Evolutionary conservation across 345 rosid species (phyloP).

Genomic region (Erodium maritimum): DNA sequence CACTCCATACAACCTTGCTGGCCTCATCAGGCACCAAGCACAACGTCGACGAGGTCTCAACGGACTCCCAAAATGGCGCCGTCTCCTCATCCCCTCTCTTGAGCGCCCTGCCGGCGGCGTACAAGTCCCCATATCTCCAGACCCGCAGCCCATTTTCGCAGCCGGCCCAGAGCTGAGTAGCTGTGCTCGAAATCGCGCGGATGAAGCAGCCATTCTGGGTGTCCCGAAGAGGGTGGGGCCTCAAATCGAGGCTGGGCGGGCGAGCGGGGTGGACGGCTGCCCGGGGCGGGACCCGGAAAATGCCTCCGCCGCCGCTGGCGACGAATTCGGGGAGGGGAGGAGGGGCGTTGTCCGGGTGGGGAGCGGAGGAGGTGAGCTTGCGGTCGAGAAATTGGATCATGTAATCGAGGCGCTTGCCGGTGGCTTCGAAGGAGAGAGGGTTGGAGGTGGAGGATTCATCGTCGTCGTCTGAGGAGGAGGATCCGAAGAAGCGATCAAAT

Average conservation of each 20-base stretch:
- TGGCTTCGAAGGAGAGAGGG: conserved; percentile 38
- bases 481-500: conserved; percentile 52
- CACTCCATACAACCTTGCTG: conserved; percentile 64
- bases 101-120: conserved; percentile 29
- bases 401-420: conserved; percentile 67
- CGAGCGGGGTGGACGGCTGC: conserved; percentile 68
- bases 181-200: conserved; percentile 58
- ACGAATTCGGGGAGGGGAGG: conserved; percentile 46
- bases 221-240: conserved; percentile 86
- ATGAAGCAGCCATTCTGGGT: conserved; percentile 59
- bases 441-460: conserved; percentile 22
- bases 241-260: conserved; percentile 66
- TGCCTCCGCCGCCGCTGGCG: conserved; percentile 43
- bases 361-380: conserved; percentile 31
- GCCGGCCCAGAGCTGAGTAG: conserved; percentile 70
- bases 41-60: conserved; percentile 37
- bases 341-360: conserved; percentile 10
- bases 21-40: conserved; percentile 74
- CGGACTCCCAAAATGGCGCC: conserved; percentile 64
- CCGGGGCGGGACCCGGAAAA: conserved; percentile 56
- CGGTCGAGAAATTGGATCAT: conserved; percentile 90
- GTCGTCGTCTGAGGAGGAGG: conserved; percentile 32
- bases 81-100: conserved; percentile 48
- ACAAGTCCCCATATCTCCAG: conserved; percentile 58
- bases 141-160: conserved; percentile 60